Conservation (phyloP, 805 yeast species). For the Torulaspora maleeae region DNA sequence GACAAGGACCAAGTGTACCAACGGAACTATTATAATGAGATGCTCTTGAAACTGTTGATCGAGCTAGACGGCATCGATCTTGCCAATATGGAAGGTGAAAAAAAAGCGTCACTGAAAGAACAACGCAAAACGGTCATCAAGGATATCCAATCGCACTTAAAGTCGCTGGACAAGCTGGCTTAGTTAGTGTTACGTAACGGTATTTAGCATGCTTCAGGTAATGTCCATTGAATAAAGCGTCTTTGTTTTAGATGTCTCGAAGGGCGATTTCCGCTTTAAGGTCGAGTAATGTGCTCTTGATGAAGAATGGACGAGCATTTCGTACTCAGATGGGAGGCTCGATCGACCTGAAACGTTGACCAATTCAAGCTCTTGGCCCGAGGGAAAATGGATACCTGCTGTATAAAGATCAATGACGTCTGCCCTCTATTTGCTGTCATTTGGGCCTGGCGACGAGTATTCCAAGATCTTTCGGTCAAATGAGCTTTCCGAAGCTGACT, state of each 20-base stretch:
- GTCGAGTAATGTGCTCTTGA: neutral
- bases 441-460: no score
- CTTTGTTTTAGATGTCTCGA: neutral
- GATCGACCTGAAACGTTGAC: neutral
- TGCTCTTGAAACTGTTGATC: constrained; percentile 60
- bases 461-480: neutral
- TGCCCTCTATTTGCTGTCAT: neutral
- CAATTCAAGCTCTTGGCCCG: neutral
- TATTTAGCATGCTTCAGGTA: neutral
- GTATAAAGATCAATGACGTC: neutral
- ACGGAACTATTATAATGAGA: constrained; percentile 59
- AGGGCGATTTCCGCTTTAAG: constrained; percentile 5
- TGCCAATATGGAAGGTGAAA: constrained; percentile 37
- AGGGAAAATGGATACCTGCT: no score
- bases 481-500: neutral
- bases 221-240: neutral
- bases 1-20: constrained; percentile 40
- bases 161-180: constrained; percentile 44
- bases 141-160: constrained; percentile 54
- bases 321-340: no score
- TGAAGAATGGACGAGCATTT: neutral
- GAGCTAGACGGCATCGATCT: constrained; percentile 60
- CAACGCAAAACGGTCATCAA: constrained; percentile 58
- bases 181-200: constrained; percentile 3
- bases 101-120: constrained; percentile 46